These are phyloP conservation scores for Wickerhamomyces xylosicus DNA, from an alignment of 805 yeast genomes.

Conservation along the genomic window DNA sequence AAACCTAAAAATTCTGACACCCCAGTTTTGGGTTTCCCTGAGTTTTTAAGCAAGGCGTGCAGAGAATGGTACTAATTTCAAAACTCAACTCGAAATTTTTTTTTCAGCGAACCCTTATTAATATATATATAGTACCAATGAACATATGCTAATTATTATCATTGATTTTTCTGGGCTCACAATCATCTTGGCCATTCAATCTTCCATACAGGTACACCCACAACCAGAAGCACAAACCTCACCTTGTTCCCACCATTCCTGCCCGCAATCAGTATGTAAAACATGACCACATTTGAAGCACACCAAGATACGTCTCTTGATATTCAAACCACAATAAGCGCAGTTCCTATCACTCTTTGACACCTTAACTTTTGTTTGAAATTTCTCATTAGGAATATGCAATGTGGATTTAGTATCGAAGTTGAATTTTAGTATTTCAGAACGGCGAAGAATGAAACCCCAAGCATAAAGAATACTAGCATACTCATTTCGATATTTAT, in stretches of 20 bases:
- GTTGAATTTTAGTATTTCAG: slow-evolving; percentile 69
- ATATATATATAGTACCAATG: too few relatives aligned
- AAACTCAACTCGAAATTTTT: too few relatives aligned
- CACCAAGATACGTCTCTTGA: slow-evolving; percentile 47
- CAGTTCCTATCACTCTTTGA: slow-evolving; percentile 36
- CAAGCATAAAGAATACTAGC: slow-evolving; percentile 70
- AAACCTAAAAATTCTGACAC: too few relatives aligned
- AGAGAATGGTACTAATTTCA: too few relatives aligned
- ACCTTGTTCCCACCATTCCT: slow-evolving; percentile 61
- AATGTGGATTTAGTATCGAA: slow-evolving; percentile 17
- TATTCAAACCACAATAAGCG: slow-evolving; percentile 52
- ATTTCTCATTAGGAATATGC: slow-evolving; percentile 20
- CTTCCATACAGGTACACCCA: slow-evolving; percentile 58
- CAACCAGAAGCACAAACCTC: slow-evolving; percentile 76
- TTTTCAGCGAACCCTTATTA: too few relatives aligned
- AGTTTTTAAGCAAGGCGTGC: too few relatives aligned
- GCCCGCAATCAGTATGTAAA: slow-evolving; percentile 69
- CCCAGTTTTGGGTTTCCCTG: too few relatives aligned
- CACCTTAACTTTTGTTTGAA: slow-evolving; percentile 21
- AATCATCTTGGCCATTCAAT: too few relatives aligned
- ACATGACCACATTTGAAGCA: slow-evolving; percentile 75
- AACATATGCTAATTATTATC: too few relatives aligned
- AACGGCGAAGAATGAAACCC: slow-evolving; percentile 76
- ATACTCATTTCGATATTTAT: slow-evolving; percentile 52
- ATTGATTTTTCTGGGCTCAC: too few relatives aligned